Evolutionary conservation across 2,329 filamentous ascomycete genomes (phyloP).

Genomic region (Metarhizium rileyi): DNA sequence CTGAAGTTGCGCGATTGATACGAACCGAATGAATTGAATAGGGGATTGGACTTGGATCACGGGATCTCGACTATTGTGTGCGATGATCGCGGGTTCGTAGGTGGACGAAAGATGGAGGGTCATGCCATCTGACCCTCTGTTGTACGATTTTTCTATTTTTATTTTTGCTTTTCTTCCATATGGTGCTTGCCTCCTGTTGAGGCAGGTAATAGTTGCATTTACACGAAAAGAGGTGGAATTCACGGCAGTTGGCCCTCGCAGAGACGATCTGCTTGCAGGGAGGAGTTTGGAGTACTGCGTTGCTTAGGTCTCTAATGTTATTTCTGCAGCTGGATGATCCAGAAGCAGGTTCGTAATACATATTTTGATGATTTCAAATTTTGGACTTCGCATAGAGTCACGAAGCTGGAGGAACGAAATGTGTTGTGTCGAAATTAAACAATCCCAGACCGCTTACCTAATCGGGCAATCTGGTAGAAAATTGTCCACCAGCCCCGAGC

Average conservation of each 20-base stretch:
- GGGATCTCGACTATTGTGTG: constrained; percentile 3
- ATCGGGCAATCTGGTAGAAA: constrained; percentile 2
- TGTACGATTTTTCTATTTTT: constrained; percentile 2
- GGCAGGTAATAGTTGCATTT: constrained; percentile 1
- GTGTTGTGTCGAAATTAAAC: too few species aligned
- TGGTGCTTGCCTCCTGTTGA: background rate
- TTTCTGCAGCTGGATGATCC: background rate
- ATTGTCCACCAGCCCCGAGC: constrained; percentile 9
- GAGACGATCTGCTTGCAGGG: background rate
- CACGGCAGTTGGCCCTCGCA: background rate
- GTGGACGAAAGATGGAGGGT: background rate
- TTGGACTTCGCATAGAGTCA: background rate
- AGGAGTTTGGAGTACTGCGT: constrained; percentile 6
- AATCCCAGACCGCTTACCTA: background rate
- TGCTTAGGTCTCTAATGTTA: background rate
- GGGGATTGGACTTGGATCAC: background rate
- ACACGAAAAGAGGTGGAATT: background rate
- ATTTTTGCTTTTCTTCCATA: too few species aligned
- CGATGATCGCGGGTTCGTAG: background rate
- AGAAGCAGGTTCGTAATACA: background rate
- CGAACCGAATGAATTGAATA: background rate
- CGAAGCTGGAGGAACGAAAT: too few species aligned
- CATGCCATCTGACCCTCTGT: background rate
- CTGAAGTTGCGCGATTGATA: background rate
- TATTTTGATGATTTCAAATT: background rate